These are phyloP conservation scores for Dactylellina drechsleri DNA, from an alignment of 2,329 filamentous ascomycete genomes.

Conservation along the genomic window DNA sequence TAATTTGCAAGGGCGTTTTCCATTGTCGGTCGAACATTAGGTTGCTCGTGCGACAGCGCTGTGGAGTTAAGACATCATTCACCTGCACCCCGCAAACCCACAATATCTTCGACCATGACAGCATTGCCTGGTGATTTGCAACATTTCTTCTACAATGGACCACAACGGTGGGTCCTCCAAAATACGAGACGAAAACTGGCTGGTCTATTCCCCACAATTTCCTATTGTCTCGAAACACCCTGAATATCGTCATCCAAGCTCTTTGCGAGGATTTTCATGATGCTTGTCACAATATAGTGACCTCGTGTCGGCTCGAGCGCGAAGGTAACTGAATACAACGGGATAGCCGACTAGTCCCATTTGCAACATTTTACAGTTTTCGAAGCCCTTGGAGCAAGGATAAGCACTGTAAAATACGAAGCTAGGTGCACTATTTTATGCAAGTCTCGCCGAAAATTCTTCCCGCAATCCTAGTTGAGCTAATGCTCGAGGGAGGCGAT, in stretches of 20 bases:
- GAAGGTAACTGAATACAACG: neutral
- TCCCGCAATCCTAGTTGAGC: conserved; percentile 37
- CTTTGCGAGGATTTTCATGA: conserved; percentile 10
- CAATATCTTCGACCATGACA: conserved; percentile 31
- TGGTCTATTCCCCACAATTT: conserved; percentile 2
- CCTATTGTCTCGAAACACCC: conserved; percentile 14
- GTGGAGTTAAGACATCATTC: conserved; percentile 23
- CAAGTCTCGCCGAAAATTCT: conserved; percentile 50
- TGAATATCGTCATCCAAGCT: conserved; percentile 46
- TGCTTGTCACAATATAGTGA: neutral
- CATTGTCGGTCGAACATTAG: conserved; percentile 5
- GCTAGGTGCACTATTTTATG: neutral
- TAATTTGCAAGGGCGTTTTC: neutral
- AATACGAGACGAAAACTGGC: conserved; percentile 19
- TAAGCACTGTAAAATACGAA: conserved; percentile 7
- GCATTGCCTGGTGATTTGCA: conserved; percentile 43
- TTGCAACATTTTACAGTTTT: conserved; percentile 3
- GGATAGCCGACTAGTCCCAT: neutral
- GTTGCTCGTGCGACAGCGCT: conserved; percentile 11
- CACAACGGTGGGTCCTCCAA: conserved; percentile 23
- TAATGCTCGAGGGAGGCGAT: neutral
- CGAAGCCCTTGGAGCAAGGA: conserved; percentile 6
- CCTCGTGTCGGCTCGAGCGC: neutral
- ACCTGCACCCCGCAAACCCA: conserved; percentile 46
- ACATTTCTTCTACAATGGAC: conserved; percentile 31